Conservation (phyloP, 164 flowering plant genomes). For the Saururus chinensis region DNA sequence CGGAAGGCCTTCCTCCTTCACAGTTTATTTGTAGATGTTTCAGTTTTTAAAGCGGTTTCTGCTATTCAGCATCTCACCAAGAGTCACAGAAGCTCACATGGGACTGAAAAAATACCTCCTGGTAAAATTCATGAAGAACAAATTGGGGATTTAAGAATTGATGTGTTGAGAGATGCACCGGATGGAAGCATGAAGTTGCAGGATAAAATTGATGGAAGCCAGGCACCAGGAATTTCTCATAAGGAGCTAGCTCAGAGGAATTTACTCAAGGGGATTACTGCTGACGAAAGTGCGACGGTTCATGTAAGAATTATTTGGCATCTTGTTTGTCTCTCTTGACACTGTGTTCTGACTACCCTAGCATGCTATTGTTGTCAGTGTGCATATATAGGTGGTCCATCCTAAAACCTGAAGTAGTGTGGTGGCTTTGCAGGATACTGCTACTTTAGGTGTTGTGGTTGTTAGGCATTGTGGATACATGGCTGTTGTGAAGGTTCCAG, state of each 20-base stretch:
- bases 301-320: constrained; percentile 43
- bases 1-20: constrained; percentile 85
- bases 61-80: constrained; percentile 37
- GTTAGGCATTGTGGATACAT: constrained; percentile 81
- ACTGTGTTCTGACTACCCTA: too few species aligned
- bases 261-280: constrained; percentile 87
- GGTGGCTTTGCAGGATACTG: constrained; percentile 60
- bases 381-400: background rate
- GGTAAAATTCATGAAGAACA: constrained; percentile 38
- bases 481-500: constrained; percentile 61
- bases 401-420: constrained; percentile 8
- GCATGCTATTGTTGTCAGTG: background rate
- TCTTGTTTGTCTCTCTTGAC: background rate
- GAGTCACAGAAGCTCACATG: constrained; percentile 15
- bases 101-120: constrained; percentile 9
- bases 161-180: constrained; percentile 50
- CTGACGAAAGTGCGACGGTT: constrained; percentile 90
- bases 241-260: constrained; percentile 66
- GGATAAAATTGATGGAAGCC: constrained; percentile 67
- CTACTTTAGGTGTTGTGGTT: constrained; percentile 75
- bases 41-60: constrained; percentile 69
- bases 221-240: constrained; percentile 39
- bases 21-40: constrained; percentile 82
- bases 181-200: constrained; percentile 72
- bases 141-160: constrained; percentile 62